These are phyloP conservation scores for Leishmania aethiopica DNA, from an alignment of 208 protist genomes.

Conservation along the genomic window DNA sequence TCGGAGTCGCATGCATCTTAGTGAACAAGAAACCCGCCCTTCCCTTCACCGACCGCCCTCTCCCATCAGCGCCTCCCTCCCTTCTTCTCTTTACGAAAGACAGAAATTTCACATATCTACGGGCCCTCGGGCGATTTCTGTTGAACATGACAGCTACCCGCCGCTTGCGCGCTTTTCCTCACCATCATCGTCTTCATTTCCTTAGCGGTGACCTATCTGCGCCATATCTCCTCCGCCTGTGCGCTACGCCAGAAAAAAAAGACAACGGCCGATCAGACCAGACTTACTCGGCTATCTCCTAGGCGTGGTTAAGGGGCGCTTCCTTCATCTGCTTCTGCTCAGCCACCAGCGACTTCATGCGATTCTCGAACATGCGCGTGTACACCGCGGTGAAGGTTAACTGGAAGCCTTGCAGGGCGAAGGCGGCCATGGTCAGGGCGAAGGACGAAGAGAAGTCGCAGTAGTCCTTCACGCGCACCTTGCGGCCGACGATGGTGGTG, in stretches of 20 bases:
- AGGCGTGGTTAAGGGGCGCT: not conserved
- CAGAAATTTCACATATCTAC: not conserved
- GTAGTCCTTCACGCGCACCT: slow-evolving; percentile 30
- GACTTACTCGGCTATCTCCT: slow-evolving; percentile 4
- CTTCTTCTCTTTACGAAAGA: not conserved
- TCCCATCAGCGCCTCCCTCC: not conserved
- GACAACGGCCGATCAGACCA: not conserved
- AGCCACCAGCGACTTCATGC: slow-evolving; percentile 27
- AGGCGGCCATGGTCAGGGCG: slow-evolving; percentile 24
- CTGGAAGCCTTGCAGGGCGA: slow-evolving; percentile 25
- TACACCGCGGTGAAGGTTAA: slow-evolving; percentile 31
- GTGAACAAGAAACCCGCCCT: not conserved
- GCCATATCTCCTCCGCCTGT: not conserved
- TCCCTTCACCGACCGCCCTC: not conserved
- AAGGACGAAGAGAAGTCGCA: slow-evolving; percentile 29
- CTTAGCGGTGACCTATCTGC: not conserved
- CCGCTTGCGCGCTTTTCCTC: not conserved
- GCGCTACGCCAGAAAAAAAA: not conserved
- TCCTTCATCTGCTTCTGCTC: slow-evolving; percentile 31
- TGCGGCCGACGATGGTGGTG: slow-evolving; percentile 16
- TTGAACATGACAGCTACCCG: not conserved
- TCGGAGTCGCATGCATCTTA: not conserved
- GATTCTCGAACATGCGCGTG: slow-evolving; percentile 22
- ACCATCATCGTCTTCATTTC: not conserved
- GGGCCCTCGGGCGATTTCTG: not conserved